Evolutionary conservation across 352 stramenopile genomes (phyloP).

Genomic region (Globisporangium paddicum): DNA sequence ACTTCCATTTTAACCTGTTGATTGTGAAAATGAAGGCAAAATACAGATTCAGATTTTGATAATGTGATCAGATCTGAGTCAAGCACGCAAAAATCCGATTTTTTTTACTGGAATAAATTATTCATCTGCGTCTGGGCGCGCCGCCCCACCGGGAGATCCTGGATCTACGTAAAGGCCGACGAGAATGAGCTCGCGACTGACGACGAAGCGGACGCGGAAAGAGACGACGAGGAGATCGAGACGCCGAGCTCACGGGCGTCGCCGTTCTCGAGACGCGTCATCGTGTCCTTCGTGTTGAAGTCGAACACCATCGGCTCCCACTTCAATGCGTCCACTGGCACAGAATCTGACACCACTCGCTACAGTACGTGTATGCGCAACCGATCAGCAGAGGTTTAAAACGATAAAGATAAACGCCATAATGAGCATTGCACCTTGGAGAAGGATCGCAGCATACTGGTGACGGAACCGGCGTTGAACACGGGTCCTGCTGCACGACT

Average conservation of each 20-base stretch:
- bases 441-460: constrained; percentile 61
- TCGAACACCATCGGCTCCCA: constrained; percentile 65
- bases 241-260: constrained; percentile 55
- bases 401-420: too few relatives aligned
- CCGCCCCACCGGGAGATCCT: constrained; percentile 4
- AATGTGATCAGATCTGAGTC: not conserved
- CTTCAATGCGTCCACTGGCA: constrained; percentile 22
- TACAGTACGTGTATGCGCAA: constrained; percentile 12
- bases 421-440: constrained; percentile 41
- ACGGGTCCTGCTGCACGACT: constrained; percentile 44
- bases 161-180: constrained; percentile 12
- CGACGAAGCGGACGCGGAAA: not conserved
- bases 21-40: not conserved
- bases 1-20: constrained; percentile 30
- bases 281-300: constrained; percentile 43
- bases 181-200: constrained; percentile 8
- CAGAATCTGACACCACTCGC: constrained; percentile 30
- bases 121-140: constrained; percentile 1
- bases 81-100: not conserved
- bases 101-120: constrained; percentile 1
- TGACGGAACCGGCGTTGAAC: constrained; percentile 52
- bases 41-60: not conserved
- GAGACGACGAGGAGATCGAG: constrained; percentile 33
- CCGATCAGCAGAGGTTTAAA: too few relatives aligned
- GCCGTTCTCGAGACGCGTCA: constrained; percentile 48